phyloP scores from a whole-genome alignment of 192 early-diverging fungal genomes.

The Podila horticola region DNA sequence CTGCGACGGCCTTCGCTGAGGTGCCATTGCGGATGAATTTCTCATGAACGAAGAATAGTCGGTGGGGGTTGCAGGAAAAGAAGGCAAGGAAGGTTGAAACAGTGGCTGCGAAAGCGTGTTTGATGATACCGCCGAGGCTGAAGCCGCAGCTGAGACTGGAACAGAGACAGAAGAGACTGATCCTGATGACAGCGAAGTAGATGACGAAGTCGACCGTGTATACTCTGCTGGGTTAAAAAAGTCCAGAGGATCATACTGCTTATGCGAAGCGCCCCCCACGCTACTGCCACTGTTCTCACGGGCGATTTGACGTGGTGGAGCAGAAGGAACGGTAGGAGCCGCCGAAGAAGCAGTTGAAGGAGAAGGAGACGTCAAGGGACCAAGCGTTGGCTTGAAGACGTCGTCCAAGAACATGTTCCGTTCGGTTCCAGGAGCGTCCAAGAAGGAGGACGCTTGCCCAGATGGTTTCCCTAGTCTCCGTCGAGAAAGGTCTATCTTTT shows the following conservation, averaged over 20 bases:
- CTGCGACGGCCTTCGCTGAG: conserved; percentile 1
- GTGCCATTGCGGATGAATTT: background rate
- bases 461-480: background rate
- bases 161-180: background rate
- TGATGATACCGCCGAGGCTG: background rate
- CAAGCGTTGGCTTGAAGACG: conserved; percentile 31
- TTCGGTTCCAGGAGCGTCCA: background rate
- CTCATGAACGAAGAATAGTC: background rate
- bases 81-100: background rate
- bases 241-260: conserved; percentile 24
- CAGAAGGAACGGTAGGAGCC: background rate
- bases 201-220: conserved; percentile 3
- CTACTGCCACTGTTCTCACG: conserved; percentile 6
- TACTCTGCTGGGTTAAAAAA: conserved; percentile 33
- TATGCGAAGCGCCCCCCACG: background rate
- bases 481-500: too few relatives aligned
- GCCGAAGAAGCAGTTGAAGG: background rate
- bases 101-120: background rate
- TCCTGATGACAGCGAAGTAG: conserved; percentile 6
- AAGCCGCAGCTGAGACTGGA: background rate
- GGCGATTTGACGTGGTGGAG: background rate
- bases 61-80: background rate
- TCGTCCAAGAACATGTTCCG: conserved; percentile 27
- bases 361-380: background rate
- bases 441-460: background rate